Conservation (phyloP, 1,139 yeast species). For the Saccharomyces pastorianus region DNA sequence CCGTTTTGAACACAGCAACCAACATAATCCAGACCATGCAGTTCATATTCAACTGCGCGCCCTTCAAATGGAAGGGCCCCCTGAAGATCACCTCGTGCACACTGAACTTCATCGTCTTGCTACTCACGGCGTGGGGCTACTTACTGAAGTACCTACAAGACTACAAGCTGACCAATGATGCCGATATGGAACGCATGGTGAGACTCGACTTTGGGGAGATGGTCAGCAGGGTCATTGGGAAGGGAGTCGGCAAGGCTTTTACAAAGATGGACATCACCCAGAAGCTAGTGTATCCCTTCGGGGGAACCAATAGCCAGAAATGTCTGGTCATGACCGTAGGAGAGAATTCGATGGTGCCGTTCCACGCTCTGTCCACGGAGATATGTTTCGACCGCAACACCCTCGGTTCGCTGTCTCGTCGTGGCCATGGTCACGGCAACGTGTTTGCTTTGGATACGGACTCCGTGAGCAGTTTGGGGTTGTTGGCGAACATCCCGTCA, state of each 20-base stretch:
- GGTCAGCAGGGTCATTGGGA: background rate
- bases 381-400: background rate
- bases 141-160: background rate
- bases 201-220: background rate
- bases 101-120: background rate
- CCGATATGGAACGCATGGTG: background rate
- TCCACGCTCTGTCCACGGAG: background rate
- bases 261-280: background rate
- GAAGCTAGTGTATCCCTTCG: background rate
- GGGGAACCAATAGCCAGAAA: background rate
- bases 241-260: background rate
- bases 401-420: background rate
- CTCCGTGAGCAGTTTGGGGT: background rate
- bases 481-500: background rate
- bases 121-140: background rate
- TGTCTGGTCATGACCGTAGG: background rate
- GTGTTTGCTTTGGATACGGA: background rate
- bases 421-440: background rate
- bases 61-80: background rate
- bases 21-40: background rate
- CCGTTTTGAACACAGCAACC: background rate
- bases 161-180: background rate
- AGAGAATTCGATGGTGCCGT: background rate
- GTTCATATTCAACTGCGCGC: background rate
- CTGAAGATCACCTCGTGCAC: background rate